A percentile compares a stretch with the other conserved stretches of the same genome.
These are phyloP conservation scores for Babesia sp. DNA, from an alignment of 169 alveolate species.

Conservation along the genomic window DNA sequence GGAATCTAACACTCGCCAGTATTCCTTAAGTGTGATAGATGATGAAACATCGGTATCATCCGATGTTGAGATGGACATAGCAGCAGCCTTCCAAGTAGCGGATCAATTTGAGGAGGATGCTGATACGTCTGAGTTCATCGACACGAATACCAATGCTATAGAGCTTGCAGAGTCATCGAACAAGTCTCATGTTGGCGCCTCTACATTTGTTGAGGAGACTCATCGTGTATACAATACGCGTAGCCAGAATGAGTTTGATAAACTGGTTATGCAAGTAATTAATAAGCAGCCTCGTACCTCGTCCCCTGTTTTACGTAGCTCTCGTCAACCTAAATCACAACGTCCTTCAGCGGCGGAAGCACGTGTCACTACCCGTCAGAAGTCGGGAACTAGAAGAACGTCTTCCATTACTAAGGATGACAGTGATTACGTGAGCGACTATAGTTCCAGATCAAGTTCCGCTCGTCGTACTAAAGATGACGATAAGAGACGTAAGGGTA, in stretches of 20 bases:
- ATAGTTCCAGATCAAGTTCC: neutral
- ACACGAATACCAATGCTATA: constrained; percentile 15
- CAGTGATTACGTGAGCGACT: constrained; percentile 15
- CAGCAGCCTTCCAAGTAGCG: neutral
- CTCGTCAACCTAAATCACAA: neutral
- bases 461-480: constrained; percentile 13
- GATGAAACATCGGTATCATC: constrained; percentile 24
- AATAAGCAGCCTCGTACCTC: constrained; percentile 7
- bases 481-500: neutral
- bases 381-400: neutral
- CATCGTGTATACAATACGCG: constrained; percentile 28
- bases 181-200: neutral
- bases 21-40: constrained; percentile 25
- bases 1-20: constrained; percentile 41
- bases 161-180: neutral
- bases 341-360: neutral
- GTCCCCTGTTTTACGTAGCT: neutral
- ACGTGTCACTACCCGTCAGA: neutral
- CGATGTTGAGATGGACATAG: constrained; percentile 20
- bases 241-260: constrained; percentile 33
- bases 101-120: constrained; percentile 9
- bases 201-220: neutral
- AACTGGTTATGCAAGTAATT: constrained; percentile 35
- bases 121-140: constrained; percentile 20
- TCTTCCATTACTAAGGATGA: neutral